Evolutionary conservation across 108 stramenopile species (phyloP), one percentile per base, ranked within the genome.

Genomic region (Pseudonitzschia multistriata): DNA sequence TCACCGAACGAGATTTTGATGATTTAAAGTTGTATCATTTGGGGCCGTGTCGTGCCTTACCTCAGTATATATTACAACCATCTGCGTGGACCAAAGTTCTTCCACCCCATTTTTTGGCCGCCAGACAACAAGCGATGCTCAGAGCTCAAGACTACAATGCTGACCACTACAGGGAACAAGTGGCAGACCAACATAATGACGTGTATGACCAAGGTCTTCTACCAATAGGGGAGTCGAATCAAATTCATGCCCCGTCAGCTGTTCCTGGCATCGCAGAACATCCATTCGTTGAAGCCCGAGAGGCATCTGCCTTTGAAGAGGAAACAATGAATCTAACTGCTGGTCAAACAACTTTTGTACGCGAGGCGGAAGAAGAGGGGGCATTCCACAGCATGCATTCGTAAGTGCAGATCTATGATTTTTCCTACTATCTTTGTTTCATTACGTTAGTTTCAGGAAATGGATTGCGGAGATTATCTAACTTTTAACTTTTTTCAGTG

Each of bases 1-100:
- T 94, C 63, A 89, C 88, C 21, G 75, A 81, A 39, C 68, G 86
- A 65, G 93, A 94, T 79, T 94, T 94, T 55, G 88, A 89, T 71
- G 89, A 93, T 62, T 73, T 94, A 54, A 88, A 91, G 70, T 67
- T 94, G 25, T 90, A 90, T 80, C 93, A 90, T 72, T 66, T 93
- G 68, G 92, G 92, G 24, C 92, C 92, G 5, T 93, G 92, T 68
- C 79, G 89, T 17, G 92, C 92, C 30, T 73, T 93, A 35, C 89
- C 92, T 19, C 89, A 83, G 47, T 88, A 88, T 56, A 81, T 93
- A 52, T 74, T 93, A 39, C 83, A 84, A 68, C 92, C 92, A 24
- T 67, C 80, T 66, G 85, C 92, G 10, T 93, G 92, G 92, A 84
- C 67, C 29, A 93, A 90, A 70, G 86, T 93, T 21, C 71, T 93